Base-by-base conservation (phyloP, 2,329 filamentous ascomycete species). In the Cladosporium sp. region DNA sequence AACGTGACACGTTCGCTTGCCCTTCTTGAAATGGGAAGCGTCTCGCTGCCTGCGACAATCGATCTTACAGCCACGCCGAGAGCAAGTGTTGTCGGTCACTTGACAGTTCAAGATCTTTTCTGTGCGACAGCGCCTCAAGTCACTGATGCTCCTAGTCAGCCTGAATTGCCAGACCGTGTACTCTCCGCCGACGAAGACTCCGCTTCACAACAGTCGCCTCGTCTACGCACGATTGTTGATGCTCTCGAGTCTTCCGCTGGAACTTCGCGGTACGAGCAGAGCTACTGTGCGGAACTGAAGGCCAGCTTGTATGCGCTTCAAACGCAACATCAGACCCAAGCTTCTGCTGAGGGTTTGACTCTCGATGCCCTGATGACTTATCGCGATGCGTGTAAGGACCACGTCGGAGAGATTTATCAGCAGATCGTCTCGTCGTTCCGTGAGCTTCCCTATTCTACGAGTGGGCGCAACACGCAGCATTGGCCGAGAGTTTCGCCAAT, bases 401-500 rank as follows among this genome's bases (percentile, higher is more conserved):
- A 64, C 34, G 38, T 55, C n/a, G 11, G 1, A 11, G n/a, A 26
- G 3, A 14, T 55, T 4, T 64, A 64, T 12, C 26, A 34, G 11
- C 30, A 21, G 6, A 7, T 64, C 3, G 15, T 36, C 2, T 24
- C 12, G 15, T n/a, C 61, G 2, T 49, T 57, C 8, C 3, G 26
- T 2, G 26, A 15, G 6, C 26, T 47, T 4, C 51, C 51, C 3
- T 1, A 49, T 26, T 44, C 41, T 1, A 4, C 12, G 4, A 26
- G 4, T 15, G 51, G 24, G 18, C 36, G 12, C 7, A n/a, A 7
- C 74, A 80, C 67, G n/a, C 66, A 24, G 0, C 72, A 86, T 0
- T 85, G 82, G 80, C 85, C 85, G 0, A 77, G 74, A 1, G 67
- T 82, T 2, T 84, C 81, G 0, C 76, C 75, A 0, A 64, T 80